phyloP scores from a whole-genome alignment of 352 stramenopile species.

The Aphanomyces cochlioides region DNA sequence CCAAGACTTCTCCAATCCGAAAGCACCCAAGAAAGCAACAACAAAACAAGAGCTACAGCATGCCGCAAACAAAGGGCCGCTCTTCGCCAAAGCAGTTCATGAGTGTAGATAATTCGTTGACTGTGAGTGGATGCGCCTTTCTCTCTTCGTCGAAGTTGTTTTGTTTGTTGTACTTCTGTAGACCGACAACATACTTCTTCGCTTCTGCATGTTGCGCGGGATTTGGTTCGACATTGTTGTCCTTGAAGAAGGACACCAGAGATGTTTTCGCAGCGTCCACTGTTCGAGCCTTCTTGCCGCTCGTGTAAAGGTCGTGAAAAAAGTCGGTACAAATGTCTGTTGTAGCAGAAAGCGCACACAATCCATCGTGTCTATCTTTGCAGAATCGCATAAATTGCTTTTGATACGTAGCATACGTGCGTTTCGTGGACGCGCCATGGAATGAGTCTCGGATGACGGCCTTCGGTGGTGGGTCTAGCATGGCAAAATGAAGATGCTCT shows the following conservation, averaged over 20 bases:
- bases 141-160: conserved; percentile 13
- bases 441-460: background rate
- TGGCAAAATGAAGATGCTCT: too few relatives aligned
- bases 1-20: conserved; percentile 17
- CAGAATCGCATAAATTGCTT: background rate
- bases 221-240: background rate
- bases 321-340: background rate
- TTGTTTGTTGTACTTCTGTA: conserved; percentile 12
- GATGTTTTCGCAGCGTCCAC: background rate
- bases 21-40: conserved; percentile 15
- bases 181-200: background rate
- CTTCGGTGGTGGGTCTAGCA: background rate
- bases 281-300: background rate
- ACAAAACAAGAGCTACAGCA: conserved; percentile 4
- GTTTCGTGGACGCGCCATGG: background rate
- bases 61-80: background rate
- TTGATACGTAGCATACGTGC: background rate
- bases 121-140: conserved; percentile 4
- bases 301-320: background rate
- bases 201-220: background rate
- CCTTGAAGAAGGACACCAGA: background rate
- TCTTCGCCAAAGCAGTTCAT: background rate
- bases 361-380: too few relatives aligned
- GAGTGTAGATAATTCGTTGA: conserved; percentile 6
- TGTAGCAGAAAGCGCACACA: too few relatives aligned